phyloP scores from a whole-genome alignment of 257 asterid genomes.

The Petunia secreta region DNA sequence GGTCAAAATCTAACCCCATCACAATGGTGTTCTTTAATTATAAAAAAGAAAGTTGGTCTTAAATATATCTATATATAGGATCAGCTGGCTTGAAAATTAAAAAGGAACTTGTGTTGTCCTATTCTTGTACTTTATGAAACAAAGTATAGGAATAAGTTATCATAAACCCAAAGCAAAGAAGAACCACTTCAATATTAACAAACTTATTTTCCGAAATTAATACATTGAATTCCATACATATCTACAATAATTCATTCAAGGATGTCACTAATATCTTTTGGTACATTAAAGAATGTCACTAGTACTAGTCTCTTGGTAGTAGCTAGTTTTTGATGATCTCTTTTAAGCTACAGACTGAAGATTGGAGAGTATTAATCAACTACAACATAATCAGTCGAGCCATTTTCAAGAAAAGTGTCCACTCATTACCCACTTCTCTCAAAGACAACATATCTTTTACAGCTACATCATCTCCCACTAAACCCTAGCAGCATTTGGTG shows the following conservation, averaged over 20 bases:
- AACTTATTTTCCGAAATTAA: not conserved
- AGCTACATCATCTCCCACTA: slow-evolving; percentile 66
- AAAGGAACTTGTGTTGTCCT: slow-evolving; percentile 12
- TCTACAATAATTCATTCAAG: not conserved
- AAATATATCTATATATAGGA: not conserved
- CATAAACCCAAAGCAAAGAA: slow-evolving; percentile 18
- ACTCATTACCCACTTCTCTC: slow-evolving; percentile 61
- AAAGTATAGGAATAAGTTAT: slow-evolving; percentile 5
- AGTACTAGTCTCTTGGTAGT: not conserved
- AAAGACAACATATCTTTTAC: slow-evolving; percentile 33
- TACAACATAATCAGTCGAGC: slow-evolving; percentile 31
- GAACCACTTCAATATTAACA: slow-evolving; percentile 9
- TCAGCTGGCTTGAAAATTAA: not conserved
- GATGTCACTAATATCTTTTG: not conserved
- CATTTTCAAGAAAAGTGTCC: slow-evolving; percentile 57
- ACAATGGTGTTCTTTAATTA: too few relatives aligned
- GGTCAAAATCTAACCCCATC: too few relatives aligned
- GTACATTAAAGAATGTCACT: not conserved
- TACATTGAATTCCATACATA: not conserved
- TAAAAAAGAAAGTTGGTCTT: too few relatives aligned
- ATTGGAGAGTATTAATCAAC: slow-evolving; percentile 11
- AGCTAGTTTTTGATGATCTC: not conserved
- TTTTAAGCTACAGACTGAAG: not conserved
- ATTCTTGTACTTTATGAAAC: slow-evolving; percentile 21
- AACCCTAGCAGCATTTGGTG: slow-evolving; percentile 45